Evolutionary conservation across 495 filamentous ascomycete genomes (phyloP).

Genomic region (Trichoderma gamsii): DNA sequence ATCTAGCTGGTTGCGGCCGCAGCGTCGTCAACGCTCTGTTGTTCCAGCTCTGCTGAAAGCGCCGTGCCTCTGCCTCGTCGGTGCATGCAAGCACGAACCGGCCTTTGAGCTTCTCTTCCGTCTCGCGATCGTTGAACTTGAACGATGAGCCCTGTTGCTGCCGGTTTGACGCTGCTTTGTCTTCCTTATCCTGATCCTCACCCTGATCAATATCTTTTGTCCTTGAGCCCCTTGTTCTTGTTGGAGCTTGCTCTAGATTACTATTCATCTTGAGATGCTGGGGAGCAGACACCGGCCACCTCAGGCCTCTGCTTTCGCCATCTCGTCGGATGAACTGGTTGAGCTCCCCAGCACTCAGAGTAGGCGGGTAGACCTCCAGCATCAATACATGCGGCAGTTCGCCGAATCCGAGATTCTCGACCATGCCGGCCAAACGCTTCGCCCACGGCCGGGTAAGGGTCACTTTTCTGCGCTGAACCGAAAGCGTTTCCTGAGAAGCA

Average conservation of each 20-base stretch:
- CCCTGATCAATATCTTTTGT: background rate
- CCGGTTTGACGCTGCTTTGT: background rate
- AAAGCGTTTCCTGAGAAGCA: conserved; percentile 24
- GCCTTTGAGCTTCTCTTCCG: background rate
- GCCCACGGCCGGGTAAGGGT: conserved; percentile 27
- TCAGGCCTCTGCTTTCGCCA: conserved; percentile 31
- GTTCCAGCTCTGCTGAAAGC: conserved; percentile 15
- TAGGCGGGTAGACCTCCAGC: conserved; percentile 4
- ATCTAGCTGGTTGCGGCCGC: background rate
- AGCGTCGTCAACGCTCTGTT: background rate
- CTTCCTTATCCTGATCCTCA: background rate
- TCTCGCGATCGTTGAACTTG: background rate
- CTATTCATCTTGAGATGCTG: background rate
- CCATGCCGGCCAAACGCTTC: conserved; percentile 29
- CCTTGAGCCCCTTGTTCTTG: background rate
- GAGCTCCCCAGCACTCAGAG: conserved; percentile 24
- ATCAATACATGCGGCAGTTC: background rate
- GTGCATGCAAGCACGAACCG: conserved; percentile 6
- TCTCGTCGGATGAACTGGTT: conserved; percentile 36
- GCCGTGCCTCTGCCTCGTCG: conserved; percentile 1
- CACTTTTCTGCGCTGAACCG: conserved; percentile 19
- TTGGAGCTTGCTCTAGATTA: background rate
- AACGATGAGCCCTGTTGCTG: background rate
- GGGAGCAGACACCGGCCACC: conserved; percentile 5
- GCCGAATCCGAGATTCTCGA: conserved; percentile 38